Conservation (phyloP, 2,329 filamentous ascomycete genomes). For the Dryadomyces quercivorus region DNA sequence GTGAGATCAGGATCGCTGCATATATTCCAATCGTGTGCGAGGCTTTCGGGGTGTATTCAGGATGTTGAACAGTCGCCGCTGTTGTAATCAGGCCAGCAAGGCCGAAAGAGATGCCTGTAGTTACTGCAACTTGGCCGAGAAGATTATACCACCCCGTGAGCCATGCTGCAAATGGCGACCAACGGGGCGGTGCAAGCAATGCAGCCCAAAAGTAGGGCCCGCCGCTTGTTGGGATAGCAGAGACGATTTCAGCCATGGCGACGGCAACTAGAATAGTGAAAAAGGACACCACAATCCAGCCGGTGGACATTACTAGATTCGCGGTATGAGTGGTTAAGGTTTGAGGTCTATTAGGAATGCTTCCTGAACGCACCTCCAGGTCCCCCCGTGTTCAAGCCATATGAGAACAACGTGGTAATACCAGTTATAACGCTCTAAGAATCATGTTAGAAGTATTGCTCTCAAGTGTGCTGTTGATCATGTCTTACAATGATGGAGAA, state of each 20-base stretch:
- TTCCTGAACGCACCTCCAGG: slow-evolving; percentile 21
- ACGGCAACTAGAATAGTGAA: slow-evolving; percentile 42
- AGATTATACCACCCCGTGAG: slow-evolving; percentile 30
- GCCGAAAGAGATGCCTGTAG: slow-evolving; percentile 28
- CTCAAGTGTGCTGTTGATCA: neutral
- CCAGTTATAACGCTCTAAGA: slow-evolving; percentile 44
- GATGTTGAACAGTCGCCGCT: slow-evolving; percentile 23
- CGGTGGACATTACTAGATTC: slow-evolving; percentile 35
- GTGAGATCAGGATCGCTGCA: slow-evolving; percentile 40
- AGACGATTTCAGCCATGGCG: slow-evolving; percentile 47
- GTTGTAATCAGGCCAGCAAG: slow-evolving; percentile 26
- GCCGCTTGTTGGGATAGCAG: slow-evolving; percentile 44
- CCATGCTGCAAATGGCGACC: slow-evolving; percentile 26
- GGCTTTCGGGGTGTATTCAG: slow-evolving; percentile 27
- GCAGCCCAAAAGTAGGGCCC: slow-evolving; percentile 51
- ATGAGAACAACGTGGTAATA: slow-evolving; percentile 44
- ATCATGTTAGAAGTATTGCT: neutral
- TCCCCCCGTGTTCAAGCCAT: slow-evolving; percentile 42
- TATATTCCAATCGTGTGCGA: slow-evolving; percentile 45
- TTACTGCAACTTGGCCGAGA: slow-evolving; percentile 28
- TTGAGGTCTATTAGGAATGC: neutral
- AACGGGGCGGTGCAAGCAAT: slow-evolving; percentile 35
- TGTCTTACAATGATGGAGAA: slow-evolving; percentile 45
- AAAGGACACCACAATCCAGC: slow-evolving; percentile 42
- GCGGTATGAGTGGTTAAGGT: neutral